These are phyloP conservation scores for Turnera subulata DNA, from an alignment of 345 rosid species.

Conservation along the genomic window DNA sequence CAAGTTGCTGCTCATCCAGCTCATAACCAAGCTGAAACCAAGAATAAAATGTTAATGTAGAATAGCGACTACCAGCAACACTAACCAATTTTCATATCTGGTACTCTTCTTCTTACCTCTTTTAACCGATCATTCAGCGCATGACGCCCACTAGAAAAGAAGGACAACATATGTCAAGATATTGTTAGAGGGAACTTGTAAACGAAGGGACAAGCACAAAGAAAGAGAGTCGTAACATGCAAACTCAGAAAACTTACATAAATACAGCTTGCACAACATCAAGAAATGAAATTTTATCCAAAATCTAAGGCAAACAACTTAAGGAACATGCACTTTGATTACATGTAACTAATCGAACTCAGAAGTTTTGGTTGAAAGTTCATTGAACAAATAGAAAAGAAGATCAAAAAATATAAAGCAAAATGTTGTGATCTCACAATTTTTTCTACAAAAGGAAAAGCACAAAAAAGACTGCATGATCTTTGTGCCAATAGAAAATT, in stretches of 20 bases:
- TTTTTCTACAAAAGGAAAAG: neutral
- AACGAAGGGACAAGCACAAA: too few species aligned
- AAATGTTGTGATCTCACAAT: neutral
- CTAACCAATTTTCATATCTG: neutral
- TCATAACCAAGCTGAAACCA: constrained; percentile 77
- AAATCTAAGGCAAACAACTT: too few species aligned
- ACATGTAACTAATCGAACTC: too few species aligned
- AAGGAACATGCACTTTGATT: too few species aligned
- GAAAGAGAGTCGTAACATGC: too few species aligned
- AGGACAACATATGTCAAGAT: neutral
- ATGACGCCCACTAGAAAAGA: constrained; percentile 73
- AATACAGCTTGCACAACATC: too few species aligned
- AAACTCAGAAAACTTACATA: too few species aligned
- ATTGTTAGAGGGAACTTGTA: neutral
- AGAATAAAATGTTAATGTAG: constrained; percentile 13
- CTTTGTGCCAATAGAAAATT: neutral
- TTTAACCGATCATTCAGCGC: constrained; percentile 69
- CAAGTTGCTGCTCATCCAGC: constrained; percentile 67
- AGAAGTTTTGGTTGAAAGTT: too few species aligned
- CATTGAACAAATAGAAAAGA: too few species aligned
- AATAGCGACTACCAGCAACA: neutral
- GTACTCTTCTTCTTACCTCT: constrained; percentile 49
- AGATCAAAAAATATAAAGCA: too few species aligned
- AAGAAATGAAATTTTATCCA: too few species aligned
- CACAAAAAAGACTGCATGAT: neutral